A percentile compares a stretch with the other conserved stretches of the same genome.
Evolutionary conservation across 345 rosid species (phyloP).

Genomic region (Rubroshorea leprosula): DNA sequence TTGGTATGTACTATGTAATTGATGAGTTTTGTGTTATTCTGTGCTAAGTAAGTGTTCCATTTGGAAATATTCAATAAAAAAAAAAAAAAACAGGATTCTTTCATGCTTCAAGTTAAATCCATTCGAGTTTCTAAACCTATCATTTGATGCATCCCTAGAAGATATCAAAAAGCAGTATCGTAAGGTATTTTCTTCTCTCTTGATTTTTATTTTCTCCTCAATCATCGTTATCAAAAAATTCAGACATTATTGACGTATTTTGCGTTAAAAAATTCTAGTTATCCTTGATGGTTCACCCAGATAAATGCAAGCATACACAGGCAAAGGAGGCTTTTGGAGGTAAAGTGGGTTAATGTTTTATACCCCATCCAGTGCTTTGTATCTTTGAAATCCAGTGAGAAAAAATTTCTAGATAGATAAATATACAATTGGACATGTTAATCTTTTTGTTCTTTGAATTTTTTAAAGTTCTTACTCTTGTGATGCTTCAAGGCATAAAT

Average conservation of each 20-base stretch:
- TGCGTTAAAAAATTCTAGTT: constrained; percentile 35
- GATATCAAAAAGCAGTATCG: constrained; percentile 87
- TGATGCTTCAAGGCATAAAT: too few relatives aligned
- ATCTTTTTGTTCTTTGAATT: not conserved
- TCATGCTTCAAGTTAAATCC: constrained; percentile 97
- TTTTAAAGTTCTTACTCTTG: not conserved
- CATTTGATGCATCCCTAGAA: constrained; percentile 67
- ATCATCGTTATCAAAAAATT: not conserved
- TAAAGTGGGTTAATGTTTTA: constrained; percentile 16
- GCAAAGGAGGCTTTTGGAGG: constrained; percentile 99
- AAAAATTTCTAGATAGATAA: not conserved
- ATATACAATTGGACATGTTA: not conserved
- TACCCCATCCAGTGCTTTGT: not conserved
- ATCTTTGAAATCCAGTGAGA: not conserved
- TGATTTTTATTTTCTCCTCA: not conserved
- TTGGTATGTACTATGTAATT: not conserved
- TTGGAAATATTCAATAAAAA: not conserved
- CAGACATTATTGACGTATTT: constrained; percentile 13
- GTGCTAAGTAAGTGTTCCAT: not conserved
- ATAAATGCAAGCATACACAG: constrained; percentile 96
- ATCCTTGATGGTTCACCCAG: constrained; percentile 94
- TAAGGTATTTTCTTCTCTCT: constrained; percentile 44
- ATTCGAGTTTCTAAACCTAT: constrained; percentile 71
- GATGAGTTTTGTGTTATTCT: not conserved
- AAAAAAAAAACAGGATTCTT: constrained; percentile 89